These are phyloP conservation scores for Pezicula rhizophila DNA, from an alignment of 2,329 filamentous ascomycete species.

Conservation along the genomic window DNA sequence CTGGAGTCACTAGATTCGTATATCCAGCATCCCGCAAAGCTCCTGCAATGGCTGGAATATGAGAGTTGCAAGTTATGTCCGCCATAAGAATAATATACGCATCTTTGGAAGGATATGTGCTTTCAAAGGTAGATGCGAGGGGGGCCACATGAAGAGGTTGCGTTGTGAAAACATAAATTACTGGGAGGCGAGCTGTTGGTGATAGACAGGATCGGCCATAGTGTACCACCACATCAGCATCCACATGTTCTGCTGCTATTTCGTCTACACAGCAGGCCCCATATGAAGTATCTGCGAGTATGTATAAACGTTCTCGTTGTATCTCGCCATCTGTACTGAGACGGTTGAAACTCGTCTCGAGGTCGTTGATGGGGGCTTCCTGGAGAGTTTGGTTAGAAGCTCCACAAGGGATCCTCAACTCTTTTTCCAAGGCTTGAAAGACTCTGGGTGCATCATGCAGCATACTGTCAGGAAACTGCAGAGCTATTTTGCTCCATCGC, in stretches of 20 bases:
- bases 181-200: conserved; percentile 78
- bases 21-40: conserved; percentile 62
- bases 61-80: conserved; percentile 78
- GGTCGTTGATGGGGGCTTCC: neutral
- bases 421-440: conserved; percentile 56
- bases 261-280: conserved; percentile 97
- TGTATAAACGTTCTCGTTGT: conserved; percentile 53
- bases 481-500: conserved; percentile 68
- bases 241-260: conserved; percentile 87
- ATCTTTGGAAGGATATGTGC: conserved; percentile 59
- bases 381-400: too few relatives aligned
- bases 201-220: conserved; percentile 91
- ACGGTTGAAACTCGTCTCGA: conserved; percentile 17
- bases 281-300: conserved; percentile 93
- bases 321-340: neutral
- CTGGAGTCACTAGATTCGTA: conserved; percentile 59
- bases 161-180: conserved; percentile 84
- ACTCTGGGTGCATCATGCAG: conserved; percentile 78
- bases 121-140: conserved; percentile 53
- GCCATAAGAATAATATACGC: conserved; percentile 75
- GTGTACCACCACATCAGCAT: conserved; percentile 87
- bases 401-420: conserved; percentile 28
- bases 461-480: conserved; percentile 97
- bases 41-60: conserved; percentile 55
- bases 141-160: conserved; percentile 59